These are phyloP conservation scores for Termitomyces titanicus DNA, from an alignment of 768 basidiomycete species.

Conservation along the genomic window DNA sequence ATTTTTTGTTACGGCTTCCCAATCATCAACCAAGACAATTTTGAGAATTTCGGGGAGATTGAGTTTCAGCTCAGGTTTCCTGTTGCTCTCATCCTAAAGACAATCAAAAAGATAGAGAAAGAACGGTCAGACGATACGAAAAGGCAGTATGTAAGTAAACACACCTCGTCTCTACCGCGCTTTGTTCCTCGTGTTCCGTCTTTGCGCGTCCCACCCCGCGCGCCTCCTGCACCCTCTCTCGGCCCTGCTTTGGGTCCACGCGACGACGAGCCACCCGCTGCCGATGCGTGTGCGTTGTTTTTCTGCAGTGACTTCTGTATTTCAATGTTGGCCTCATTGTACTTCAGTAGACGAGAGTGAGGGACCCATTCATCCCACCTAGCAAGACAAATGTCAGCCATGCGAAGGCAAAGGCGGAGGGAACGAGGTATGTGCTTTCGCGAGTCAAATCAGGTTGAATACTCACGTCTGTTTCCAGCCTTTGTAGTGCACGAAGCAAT, in stretches of 20 bases:
- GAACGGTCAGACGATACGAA: not conserved
- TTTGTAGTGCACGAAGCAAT: slow-evolving; percentile 97
- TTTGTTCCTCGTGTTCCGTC: slow-evolving; percentile 67
- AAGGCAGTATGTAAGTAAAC: slow-evolving; percentile 14
- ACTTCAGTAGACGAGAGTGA: slow-evolving; percentile 73
- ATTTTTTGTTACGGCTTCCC: slow-evolving; percentile 96
- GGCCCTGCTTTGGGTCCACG: slow-evolving; percentile 19
- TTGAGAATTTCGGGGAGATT: slow-evolving; percentile 89
- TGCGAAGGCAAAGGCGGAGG: not conserved
- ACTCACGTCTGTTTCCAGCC: slow-evolving; percentile 97
- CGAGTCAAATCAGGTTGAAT: not conserved
- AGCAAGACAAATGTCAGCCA: slow-evolving; percentile 3
- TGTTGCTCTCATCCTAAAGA: slow-evolving; percentile 68
- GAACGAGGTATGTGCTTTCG: not conserved
- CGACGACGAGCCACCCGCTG: slow-evolving; percentile 17
- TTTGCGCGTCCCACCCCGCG: slow-evolving; percentile 41
- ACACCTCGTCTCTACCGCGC: slow-evolving; percentile 70
- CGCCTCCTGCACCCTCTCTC: slow-evolving; percentile 26
- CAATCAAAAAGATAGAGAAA: not conserved
- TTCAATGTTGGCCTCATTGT: slow-evolving; percentile 74
- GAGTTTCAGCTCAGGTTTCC: slow-evolving; percentile 88
- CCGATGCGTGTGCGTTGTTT: slow-evolving; percentile 21
- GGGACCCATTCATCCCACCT: slow-evolving; percentile 99
- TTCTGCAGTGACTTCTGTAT: slow-evolving; percentile 68
- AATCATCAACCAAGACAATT: slow-evolving; percentile 89